Conservation (phyloP, 768 basidiomycete genomes). For the Vararia minispora region DNA sequence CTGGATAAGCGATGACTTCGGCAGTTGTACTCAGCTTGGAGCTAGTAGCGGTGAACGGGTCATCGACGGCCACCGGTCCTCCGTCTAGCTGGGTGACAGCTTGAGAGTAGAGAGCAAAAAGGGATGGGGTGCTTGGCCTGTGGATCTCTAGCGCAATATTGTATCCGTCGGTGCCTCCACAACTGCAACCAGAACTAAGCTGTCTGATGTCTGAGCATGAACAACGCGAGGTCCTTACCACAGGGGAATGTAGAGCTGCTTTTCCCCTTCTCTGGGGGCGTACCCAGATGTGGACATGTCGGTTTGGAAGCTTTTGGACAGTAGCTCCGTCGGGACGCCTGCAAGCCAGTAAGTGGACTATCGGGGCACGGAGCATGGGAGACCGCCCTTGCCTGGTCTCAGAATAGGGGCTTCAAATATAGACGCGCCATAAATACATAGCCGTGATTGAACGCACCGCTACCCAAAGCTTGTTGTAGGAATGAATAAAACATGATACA, state of each 20-base stretch:
- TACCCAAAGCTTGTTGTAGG: conserved; percentile 21
- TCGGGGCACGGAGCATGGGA: conserved; percentile 9
- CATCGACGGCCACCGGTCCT: conserved; percentile 28
- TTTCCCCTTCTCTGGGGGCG: conserved; percentile 18
- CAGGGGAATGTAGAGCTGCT: conserved; percentile 22
- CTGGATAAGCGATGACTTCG: conserved; percentile 46
- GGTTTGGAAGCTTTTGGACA: conserved; percentile 25
- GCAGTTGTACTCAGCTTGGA: conserved; percentile 42
- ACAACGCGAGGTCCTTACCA: conserved; percentile 10
- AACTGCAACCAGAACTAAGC: no score
- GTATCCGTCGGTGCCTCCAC: conserved; percentile 22
- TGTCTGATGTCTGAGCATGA: no score
- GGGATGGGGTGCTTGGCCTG: conserved; percentile 32
- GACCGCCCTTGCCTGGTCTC: not conserved
- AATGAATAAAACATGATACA: no score
- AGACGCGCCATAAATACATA: conserved; percentile 22
- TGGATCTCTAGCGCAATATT: conserved; percentile 27
- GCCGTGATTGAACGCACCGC: conserved; percentile 24
- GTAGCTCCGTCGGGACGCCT: conserved; percentile 24
- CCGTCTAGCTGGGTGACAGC: conserved; percentile 32
- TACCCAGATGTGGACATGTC: conserved; percentile 20
- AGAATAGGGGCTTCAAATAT: no score
- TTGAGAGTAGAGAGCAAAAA: conserved; percentile 38
- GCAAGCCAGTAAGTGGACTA: conserved; percentile 23
- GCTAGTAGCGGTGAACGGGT: conserved; percentile 38